Evolutionary conservation across 23 red algal species (phyloP).

Genomic region (Gracilaria gracilis): DNA sequence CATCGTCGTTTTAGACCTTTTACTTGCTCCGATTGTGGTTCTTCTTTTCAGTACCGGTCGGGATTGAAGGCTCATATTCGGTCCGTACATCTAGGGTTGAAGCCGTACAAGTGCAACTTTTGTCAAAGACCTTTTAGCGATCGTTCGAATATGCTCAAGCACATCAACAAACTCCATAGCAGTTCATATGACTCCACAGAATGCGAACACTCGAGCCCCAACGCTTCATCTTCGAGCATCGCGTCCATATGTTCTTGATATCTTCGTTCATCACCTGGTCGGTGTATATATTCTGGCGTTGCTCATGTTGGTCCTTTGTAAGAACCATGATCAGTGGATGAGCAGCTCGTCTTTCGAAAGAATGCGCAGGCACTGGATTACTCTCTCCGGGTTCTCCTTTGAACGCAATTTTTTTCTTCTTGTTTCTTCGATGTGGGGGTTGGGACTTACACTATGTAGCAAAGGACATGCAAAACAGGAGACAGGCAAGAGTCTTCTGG

Average conservation of each 20-base stretch:
- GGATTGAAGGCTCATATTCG: background rate
- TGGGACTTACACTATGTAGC: no score
- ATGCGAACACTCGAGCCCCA: background rate
- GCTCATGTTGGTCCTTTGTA: no score
- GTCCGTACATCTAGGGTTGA: slow-evolving; percentile 26
- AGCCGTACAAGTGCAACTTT: background rate
- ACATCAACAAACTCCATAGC: slow-evolving; percentile 13
- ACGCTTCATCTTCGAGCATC: background rate
- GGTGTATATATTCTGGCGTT: no score
- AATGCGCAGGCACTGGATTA: no score
- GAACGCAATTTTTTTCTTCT: no score
- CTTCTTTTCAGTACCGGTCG: slow-evolving; percentile 34
- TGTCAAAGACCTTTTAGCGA: slow-evolving; percentile 15
- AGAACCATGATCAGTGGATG: no score
- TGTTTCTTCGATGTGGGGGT: no score
- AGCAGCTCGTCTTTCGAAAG: no score
- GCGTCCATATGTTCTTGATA: background rate
- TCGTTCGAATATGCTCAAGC: slow-evolving; percentile 30
- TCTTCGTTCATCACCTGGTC: background rate
- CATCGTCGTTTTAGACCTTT: slow-evolving; percentile 61
- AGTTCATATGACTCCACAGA: background rate
- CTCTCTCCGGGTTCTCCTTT: no score
- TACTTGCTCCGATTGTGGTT: slow-evolving; percentile 34
- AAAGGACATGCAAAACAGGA: no score
- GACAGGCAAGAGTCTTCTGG: no score